Evolutionary conservation across 345 rosid genomes (phyloP).

Genomic region (Gossypium arboreum): DNA sequence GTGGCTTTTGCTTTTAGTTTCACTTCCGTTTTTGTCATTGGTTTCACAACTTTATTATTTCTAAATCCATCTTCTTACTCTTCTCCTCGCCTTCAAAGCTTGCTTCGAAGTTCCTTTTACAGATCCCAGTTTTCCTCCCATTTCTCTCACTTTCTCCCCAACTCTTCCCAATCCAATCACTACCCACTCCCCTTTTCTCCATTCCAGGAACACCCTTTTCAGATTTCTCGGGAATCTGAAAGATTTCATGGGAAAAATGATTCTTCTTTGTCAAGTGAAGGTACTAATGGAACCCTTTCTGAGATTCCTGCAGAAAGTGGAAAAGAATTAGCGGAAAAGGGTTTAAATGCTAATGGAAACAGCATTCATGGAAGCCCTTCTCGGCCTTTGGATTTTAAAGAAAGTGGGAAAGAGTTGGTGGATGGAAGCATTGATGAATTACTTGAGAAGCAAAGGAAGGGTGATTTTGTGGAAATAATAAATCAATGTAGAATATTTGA

Average conservation of each 20-base stretch:
- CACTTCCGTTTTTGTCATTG: slow-evolving; percentile 17
- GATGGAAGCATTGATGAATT: background rate
- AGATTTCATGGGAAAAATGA: background rate
- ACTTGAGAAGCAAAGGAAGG: slow-evolving; percentile 8
- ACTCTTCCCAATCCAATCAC: slow-evolving; percentile 20
- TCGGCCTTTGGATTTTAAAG: background rate
- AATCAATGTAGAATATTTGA: slow-evolving; percentile 35
- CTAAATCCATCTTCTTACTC: slow-evolving; percentile 20
- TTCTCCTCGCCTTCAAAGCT: slow-evolving; percentile 21
- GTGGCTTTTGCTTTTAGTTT: slow-evolving; percentile 22
- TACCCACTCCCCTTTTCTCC: slow-evolving; percentile 11
- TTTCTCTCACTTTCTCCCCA: slow-evolving; percentile 16
- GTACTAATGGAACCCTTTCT: background rate
- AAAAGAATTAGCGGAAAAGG: background rate
- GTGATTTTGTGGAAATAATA: slow-evolving; percentile 16
- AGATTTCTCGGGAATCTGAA: slow-evolving; percentile 11
- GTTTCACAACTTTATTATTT: slow-evolving; percentile 10
- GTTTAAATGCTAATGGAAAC: background rate
- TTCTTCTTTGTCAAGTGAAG: slow-evolving; percentile 12
- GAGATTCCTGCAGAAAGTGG: slow-evolving; percentile 5
- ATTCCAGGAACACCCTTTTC: slow-evolving; percentile 4
- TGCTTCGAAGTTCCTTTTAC: slow-evolving; percentile 14
- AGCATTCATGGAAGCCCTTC: background rate
- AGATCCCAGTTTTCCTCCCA: slow-evolving; percentile 20
- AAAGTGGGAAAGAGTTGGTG: background rate